Base-by-base conservation (phyloP, 441 rosid species). In the Populus hybrid region DNA sequence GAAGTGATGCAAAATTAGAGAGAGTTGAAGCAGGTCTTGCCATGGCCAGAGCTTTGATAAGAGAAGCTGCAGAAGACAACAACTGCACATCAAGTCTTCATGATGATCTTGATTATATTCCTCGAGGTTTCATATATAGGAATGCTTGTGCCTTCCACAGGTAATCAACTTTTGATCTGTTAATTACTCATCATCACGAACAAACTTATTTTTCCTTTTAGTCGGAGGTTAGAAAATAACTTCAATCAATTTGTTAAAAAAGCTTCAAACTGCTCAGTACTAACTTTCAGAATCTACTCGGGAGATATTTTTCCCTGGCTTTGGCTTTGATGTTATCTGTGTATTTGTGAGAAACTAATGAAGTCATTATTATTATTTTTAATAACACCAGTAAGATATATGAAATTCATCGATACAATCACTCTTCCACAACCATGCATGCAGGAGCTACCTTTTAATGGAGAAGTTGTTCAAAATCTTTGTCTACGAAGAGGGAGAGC, bases 401-500 rank as follows among this genome's bases (percentile, higher is more conserved):
- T 40, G 3, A 10, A 40, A 10, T 40, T 40, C 4, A 40, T 40
- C 4, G 14, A 0, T 46, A 11, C 18, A 46, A 46, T 46, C 53
- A 12, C 18, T 4, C 18, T 46, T 46, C 53, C 53, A 46, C 53
- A 28, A 69, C 26, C 28, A 9, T 14, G 57, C 28, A 10, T 65
- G 30, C 81, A 87, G 90, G 84, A 87, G 90, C 72, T 86, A 83
- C 75, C 26, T 77, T 72, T 70, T 82, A 42, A 86, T 89, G 90
- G 89, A 85, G 75, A 86, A 72, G 46, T 57, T 81, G 80, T 86
- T 89, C 78, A 89, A 83, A 83, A 77, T 89, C n/a, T 89, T 63
- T 32, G 85, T 83, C 1, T 86, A 89, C 24, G 81, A 79, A 85
- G 88, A 89, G 68, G 90, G 90, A 46, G 88, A 87, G 65, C 85